Evolutionary conservation across 805 yeast species (phyloP), one percentile per base, ranked within the genome.

Genomic region (Kregervanrija delftensis): DNA sequence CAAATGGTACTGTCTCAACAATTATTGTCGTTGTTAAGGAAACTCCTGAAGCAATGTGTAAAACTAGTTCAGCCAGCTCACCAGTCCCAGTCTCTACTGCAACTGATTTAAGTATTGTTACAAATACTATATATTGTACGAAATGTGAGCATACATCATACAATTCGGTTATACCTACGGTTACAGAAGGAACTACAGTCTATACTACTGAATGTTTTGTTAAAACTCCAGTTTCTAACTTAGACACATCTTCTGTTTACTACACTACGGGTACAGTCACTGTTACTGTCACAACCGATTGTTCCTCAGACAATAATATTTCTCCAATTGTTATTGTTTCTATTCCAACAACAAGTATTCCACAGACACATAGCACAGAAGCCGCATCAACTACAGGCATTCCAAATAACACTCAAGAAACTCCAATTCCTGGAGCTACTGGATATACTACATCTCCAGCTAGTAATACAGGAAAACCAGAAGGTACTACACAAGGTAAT

Each of bases 11-110:
- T 8, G 30, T 35, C 12, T 33, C 40, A 8, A 9, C 14, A 12
- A 31, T 33, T 6, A 34, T 38, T 15, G 38, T 38, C n/a, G 38
- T 42, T 15, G 38, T 42, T 16, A 22, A 37, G 30, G 41, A 42
- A 38, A 42, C 45, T 4, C 41, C 45, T 28, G 34, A 30, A 10
- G 31, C 41, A 37, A 42, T 37, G 38, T 42, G 45, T n/a, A 15
- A 36, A 11, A 12, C 41, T 6, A 16, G n/a, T 4, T 22, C 41
- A 15, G 11, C 2, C 8, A 11, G 37, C 9, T 4, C 37, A n/a
- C 5, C 22, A 3, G 9, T 12, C 22, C 12, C 37, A n/a, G 22
- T 35, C n/a, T 12, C 35, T n/a, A 42, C 41, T 4, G n/a, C 9
- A 4, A 32, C 40, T n/a, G 30, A 14, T 9, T 5, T 17, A 16